A percentile compares a stretch with the other conserved stretches of the same genome.
Conservation (phyloP, 257 asterid species). For the Ehretia macrophylla region DNA sequence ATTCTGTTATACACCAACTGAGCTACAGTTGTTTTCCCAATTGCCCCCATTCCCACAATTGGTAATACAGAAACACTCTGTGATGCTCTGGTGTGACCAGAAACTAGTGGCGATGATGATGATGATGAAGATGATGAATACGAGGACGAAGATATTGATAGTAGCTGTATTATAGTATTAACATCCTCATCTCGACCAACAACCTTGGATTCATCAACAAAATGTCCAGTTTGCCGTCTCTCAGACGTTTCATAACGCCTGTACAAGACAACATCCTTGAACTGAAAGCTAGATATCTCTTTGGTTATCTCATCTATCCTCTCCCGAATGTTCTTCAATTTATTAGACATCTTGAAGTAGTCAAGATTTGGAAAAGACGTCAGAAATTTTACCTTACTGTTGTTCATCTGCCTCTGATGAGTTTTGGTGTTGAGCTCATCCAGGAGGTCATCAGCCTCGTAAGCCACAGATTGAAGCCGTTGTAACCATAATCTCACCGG, state of each 20-base stretch:
- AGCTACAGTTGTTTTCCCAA: neutral
- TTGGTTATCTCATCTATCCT: conserved; percentile 1
- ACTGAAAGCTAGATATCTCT: neutral
- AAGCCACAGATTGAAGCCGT: neutral
- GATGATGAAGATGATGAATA: too few relatives aligned
- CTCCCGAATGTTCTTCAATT: neutral
- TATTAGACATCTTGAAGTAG: neutral
- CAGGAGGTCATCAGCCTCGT: conserved; percentile 4
- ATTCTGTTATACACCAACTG: neutral
- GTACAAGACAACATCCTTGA: neutral
- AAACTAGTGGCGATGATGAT: neutral
- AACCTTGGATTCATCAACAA: neutral
- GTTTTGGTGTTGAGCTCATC: neutral
- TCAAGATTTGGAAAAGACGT: neutral
- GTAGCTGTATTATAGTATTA: neutral
- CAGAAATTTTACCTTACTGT: neutral
- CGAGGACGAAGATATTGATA: neutral
- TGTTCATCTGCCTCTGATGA: neutral
- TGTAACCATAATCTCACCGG: neutral
- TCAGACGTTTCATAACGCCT: neutral
- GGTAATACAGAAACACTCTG: neutral
- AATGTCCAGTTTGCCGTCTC: neutral
- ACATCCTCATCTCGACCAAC: neutral
- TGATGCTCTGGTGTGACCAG: neutral
- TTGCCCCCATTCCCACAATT: conserved; percentile 1